A percentile compares a stretch with the other conserved stretches of the same genome.
Evolutionary conservation across 148 eudicot genomes (phyloP).

Genomic region (Nepenthes mirabilis): DNA sequence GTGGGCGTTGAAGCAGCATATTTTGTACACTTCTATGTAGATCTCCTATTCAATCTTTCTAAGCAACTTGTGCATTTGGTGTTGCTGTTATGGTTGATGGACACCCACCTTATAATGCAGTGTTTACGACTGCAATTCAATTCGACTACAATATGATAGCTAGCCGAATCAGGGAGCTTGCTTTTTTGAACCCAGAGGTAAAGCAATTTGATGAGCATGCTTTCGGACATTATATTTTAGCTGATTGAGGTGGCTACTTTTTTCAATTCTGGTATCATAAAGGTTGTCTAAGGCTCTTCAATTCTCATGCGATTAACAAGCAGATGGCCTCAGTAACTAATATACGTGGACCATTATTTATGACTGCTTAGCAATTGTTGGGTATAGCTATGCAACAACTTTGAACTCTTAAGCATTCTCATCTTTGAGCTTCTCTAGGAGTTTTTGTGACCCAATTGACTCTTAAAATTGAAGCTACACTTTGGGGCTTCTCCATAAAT

Average conservation of each 20-base stretch:
- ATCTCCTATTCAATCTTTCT: neutral
- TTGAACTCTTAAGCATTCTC: no score
- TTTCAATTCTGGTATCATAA: neutral
- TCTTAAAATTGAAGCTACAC: no score
- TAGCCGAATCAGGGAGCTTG: conserved; percentile 93
- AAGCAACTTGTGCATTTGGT: neutral
- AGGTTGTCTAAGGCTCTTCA: no score
- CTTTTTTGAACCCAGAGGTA: conserved; percentile 92
- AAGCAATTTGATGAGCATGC: conserved; percentile 4
- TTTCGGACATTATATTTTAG: neutral
- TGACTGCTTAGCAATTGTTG: no score
- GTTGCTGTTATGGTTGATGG: conserved; percentile 1
- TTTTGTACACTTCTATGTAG: conserved; percentile 3
- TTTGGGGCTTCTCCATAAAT: no score
- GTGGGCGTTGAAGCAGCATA: conserved; percentile 17
- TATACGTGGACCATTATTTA: no score
- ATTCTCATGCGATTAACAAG: no score
- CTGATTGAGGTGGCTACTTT: neutral
- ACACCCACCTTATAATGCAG: conserved; percentile 31
- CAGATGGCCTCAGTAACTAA: no score
- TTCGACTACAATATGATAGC: conserved; percentile 82
- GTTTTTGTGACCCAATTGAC: no score
- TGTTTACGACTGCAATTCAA: conserved; percentile 70
- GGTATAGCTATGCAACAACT: no score
- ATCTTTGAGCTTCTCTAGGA: no score